Percentiles rank a stretch among this genome's conserved stretches.
These are phyloP conservation scores for Thelonectria blattea DNA, from an alignment of 2,329 filamentous ascomycete species.

Conservation along the genomic window DNA sequence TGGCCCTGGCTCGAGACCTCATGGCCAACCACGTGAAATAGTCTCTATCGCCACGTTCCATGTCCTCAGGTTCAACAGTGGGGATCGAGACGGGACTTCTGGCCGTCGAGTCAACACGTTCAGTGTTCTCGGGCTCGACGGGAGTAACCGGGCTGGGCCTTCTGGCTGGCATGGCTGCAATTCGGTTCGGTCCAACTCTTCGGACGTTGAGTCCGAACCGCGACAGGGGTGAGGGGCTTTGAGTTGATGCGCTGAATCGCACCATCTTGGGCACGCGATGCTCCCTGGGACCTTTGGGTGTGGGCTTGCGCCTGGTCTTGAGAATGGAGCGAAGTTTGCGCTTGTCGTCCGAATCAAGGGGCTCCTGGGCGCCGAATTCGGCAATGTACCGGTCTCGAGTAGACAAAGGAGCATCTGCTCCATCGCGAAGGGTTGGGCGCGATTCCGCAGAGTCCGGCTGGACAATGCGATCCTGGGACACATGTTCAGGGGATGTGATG, in stretches of 20 bases:
- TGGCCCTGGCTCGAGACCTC: neutral
- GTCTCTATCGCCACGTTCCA: neutral
- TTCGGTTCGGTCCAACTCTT: slow-evolving; percentile 13
- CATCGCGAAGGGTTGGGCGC: slow-evolving; percentile 27
- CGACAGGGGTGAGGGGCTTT: slow-evolving; percentile 35
- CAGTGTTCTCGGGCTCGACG: neutral
- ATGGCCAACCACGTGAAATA: neutral
- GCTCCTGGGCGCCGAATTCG: slow-evolving; percentile 31
- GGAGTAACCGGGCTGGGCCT: neutral
- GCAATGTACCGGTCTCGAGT: slow-evolving; percentile 31
- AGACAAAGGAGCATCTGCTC: slow-evolving; percentile 28
- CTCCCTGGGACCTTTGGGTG: slow-evolving; percentile 37
- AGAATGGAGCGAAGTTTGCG: slow-evolving; percentile 38
- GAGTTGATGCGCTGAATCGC: slow-evolving; percentile 39
- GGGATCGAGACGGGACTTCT: neutral
- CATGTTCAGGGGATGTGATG: neutral
- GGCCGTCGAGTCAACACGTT: neutral
- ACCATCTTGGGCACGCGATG: slow-evolving; percentile 37
- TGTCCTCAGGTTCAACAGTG: neutral
- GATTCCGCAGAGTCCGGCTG: slow-evolving; percentile 29
- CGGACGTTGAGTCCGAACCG: slow-evolving; percentile 38
- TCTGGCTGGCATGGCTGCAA: neutral
- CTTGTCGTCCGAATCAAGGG: slow-evolving; percentile 27
- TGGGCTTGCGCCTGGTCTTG: slow-evolving; percentile 31
- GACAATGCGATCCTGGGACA: slow-evolving; percentile 20